Evolutionary conservation across 179 eudicot genomes (phyloP).

Genomic region (Actinidia arguta): DNA sequence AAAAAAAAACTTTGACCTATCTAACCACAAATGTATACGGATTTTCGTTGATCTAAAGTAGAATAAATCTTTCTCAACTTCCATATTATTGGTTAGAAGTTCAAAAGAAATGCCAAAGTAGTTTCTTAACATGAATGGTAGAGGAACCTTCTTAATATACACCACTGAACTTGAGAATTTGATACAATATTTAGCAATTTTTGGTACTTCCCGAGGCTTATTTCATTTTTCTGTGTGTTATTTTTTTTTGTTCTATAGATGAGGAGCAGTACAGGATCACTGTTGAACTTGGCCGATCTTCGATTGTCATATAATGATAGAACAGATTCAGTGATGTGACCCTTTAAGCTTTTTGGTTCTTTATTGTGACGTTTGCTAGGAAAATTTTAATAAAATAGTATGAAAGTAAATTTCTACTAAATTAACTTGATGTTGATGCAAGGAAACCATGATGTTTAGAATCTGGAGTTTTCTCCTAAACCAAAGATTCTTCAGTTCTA

Average conservation of each 20-base stretch:
- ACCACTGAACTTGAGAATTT: neutral
- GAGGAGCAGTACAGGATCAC: neutral
- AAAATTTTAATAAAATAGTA: neutral
- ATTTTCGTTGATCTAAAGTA: neutral
- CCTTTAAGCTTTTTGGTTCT: neutral
- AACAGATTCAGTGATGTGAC: neutral
- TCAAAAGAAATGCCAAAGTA: neutral
- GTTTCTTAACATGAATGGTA: neutral
- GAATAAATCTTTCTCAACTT: neutral
- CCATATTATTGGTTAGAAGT: neutral
- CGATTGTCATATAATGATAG: neutral
- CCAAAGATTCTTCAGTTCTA: conserved; percentile 63
- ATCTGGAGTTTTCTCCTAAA: conserved; percentile 24
- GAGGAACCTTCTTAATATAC: neutral
- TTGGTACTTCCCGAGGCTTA: neutral
- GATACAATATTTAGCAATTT: neutral
- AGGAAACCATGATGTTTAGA: neutral
- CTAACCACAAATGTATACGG: neutral
- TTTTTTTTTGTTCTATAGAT: neutral
- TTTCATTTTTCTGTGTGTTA: neutral
- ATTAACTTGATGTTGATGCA: neutral
- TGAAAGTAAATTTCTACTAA: neutral
- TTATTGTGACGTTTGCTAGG: neutral
- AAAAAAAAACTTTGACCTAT: neutral
- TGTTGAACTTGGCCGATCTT: too few species aligned